These are phyloP conservation scores for Skeletonema grethae DNA, from an alignment of 108 stramenopile genomes.

Conservation along the genomic window DNA sequence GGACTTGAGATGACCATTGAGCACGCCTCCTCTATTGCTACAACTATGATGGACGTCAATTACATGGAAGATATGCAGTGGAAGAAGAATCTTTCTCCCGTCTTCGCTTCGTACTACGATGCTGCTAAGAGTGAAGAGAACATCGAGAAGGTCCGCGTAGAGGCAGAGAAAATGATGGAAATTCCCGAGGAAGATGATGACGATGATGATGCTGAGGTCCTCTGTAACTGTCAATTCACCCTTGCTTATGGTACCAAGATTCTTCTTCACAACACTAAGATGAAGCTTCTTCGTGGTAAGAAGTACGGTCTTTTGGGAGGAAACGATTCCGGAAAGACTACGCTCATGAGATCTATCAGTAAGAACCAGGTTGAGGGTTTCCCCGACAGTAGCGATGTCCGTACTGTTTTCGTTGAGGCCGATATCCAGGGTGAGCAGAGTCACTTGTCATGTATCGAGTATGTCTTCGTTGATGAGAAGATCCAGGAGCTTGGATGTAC, in stretches of 20 bases:
- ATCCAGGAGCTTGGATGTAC: conserved; percentile 81
- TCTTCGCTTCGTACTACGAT: conserved; percentile 63
- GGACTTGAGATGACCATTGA: conserved; percentile 62
- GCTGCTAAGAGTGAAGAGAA: conserved; percentile 64
- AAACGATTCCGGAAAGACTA: conserved; percentile 99
- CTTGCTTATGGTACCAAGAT: conserved; percentile 99
- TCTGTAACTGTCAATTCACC: conserved; percentile 99
- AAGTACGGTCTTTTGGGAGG: conserved; percentile 98
- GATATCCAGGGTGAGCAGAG: conserved; percentile 99
- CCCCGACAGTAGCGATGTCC: conserved; percentile 93
- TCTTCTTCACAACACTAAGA: conserved; percentile 99
- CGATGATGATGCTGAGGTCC: conserved; percentile 97
- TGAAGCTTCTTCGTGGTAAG: conserved; percentile 96
- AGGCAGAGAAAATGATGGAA: conserved; percentile 86
- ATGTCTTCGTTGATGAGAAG: conserved; percentile 89
- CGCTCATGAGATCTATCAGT: conserved; percentile 98
- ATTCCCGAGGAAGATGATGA: conserved; percentile 92
- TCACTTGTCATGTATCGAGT: conserved; percentile 97
- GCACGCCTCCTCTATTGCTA: conserved; percentile 74
- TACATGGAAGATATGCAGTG: conserved; percentile 94
- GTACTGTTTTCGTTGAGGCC: conserved; percentile 99
- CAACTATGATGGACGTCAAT: conserved; percentile 89
- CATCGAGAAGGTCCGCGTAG: conserved; percentile 83
- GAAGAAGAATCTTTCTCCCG: conserved; percentile 73
- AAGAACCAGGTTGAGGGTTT: conserved; percentile 99